phyloP scores from a whole-genome alignment of 1,139 yeast genomes.

The Candida labiduridarum region DNA sequence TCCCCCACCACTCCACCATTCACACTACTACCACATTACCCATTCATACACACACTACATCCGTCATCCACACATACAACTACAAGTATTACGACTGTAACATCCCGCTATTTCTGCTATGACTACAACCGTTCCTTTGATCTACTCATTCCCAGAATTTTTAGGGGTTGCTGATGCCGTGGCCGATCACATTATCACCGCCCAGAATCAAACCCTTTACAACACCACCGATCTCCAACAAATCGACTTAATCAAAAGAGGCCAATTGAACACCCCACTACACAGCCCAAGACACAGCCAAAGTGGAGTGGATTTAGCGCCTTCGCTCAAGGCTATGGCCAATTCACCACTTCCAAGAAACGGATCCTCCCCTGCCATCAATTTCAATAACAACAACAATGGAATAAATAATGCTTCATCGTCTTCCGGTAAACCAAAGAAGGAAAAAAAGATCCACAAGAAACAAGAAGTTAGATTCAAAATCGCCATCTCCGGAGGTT shows the following conservation, averaged over 20 bases:
- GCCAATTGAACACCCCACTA: constrained; percentile 16
- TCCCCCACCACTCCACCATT: no score
- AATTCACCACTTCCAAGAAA: constrained; percentile 5
- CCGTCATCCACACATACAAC: no score
- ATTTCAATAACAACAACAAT: not conserved
- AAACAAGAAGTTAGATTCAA: constrained; percentile 70
- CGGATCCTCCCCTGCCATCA: constrained; percentile 6
- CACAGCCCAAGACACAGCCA: constrained; percentile 16
- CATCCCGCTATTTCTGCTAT: constrained; percentile 29
- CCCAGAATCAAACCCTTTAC: constrained; percentile 72
- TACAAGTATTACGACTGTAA: not conserved
- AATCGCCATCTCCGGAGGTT: constrained; percentile 92
- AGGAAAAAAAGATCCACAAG: constrained; percentile 47
- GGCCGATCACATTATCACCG: constrained; percentile 81
- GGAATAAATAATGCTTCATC: constrained; percentile 12
- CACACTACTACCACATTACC: no score
- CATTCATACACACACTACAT: no score
- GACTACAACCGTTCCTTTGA: constrained; percentile 93
- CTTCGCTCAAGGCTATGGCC: constrained; percentile 3
- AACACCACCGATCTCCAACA: constrained; percentile 45
- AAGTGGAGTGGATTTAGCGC: constrained; percentile 12
- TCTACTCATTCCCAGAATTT: constrained; percentile 87
- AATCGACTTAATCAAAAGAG: constrained; percentile 31
- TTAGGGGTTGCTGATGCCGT: constrained; percentile 93
- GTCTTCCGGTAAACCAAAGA: constrained; percentile 17